phyloP scores from a whole-genome alignment of 2,329 filamentous ascomycete genomes.

The Beauveria caledonica region DNA sequence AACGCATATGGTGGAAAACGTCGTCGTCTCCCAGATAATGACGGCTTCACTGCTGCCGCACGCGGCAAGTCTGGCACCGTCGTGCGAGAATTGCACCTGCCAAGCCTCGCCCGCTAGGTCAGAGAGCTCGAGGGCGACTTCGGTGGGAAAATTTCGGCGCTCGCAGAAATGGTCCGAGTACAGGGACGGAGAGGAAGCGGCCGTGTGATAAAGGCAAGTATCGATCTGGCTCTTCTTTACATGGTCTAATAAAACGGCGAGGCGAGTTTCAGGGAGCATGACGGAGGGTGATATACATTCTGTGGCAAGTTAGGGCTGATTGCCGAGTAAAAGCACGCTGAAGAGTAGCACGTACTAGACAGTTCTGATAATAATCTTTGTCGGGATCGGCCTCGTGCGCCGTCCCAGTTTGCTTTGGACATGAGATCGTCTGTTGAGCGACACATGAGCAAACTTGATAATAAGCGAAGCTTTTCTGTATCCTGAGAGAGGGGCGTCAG shows the following conservation, averaged over 20 bases:
- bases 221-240: slow-evolving; percentile 79
- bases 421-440: slow-evolving; percentile 68
- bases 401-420: slow-evolving; percentile 75
- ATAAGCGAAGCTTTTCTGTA: slow-evolving; percentile 64
- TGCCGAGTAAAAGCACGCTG: background rate
- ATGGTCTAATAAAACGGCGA: slow-evolving; percentile 72
- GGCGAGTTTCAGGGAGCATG: slow-evolving; percentile 89
- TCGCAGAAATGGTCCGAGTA: slow-evolving; percentile 87
- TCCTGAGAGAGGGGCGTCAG: slow-evolving; percentile 80
- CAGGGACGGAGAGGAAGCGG: slow-evolving; percentile 66
- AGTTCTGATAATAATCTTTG: slow-evolving; percentile 68
- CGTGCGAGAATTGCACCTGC: slow-evolving; percentile 83
- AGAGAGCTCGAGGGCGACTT: slow-evolving; percentile 60
- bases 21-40: slow-evolving; percentile 71
- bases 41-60: slow-evolving; percentile 69
- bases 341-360: slow-evolving; percentile 55
- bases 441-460: slow-evolving; percentile 91
- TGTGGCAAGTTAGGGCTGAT: slow-evolving; percentile 25
- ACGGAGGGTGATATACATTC: slow-evolving; percentile 89
- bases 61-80: slow-evolving; percentile 74
- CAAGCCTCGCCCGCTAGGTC: slow-evolving; percentile 79
- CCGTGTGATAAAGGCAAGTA: slow-evolving; percentile 84
- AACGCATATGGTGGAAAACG: slow-evolving; percentile 55
- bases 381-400: slow-evolving; percentile 66
- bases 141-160: slow-evolving; percentile 67